Conservation (phyloP, 1,284 basidiomycete genomes). For the Sporisorium scitamineum region DNA sequence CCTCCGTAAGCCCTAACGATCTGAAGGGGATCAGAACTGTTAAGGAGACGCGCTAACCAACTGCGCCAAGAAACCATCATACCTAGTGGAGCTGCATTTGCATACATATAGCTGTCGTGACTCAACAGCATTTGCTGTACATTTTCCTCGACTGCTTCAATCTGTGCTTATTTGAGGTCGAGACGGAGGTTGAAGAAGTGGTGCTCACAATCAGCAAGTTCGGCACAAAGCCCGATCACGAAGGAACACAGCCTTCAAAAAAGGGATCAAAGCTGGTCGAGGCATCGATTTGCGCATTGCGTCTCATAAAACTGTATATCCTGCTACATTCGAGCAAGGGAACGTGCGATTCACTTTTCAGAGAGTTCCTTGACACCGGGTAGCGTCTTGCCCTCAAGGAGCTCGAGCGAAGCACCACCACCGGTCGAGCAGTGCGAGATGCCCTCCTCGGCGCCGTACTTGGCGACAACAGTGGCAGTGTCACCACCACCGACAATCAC, state of each 20-base stretch:
- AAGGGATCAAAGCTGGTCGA: background rate
- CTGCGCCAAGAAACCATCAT: constrained; percentile 51
- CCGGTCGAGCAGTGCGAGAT: constrained; percentile 97
- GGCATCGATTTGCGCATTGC: constrained; percentile 1
- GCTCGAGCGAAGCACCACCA: constrained; percentile 85
- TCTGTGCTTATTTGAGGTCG: too few species aligned
- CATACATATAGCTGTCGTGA: background rate
- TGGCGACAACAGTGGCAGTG: constrained; percentile 70
- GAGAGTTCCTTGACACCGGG: constrained; percentile 60
- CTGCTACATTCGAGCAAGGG: constrained; percentile 7
- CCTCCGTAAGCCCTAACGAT: constrained; percentile 56
- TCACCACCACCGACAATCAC: constrained; percentile 80
- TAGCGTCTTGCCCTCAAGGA: constrained; percentile 78
- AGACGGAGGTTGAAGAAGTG: too few species aligned
- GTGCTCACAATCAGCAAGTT: background rate
- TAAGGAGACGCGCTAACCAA: constrained; percentile 61
- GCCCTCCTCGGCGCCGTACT: constrained; percentile 81
- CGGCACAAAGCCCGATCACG: background rate
- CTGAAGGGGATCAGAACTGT: constrained; percentile 44
- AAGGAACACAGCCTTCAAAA: background rate
- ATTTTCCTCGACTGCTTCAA: background rate
- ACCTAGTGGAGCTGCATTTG: background rate
- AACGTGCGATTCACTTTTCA: constrained; percentile 47
- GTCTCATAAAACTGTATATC: background rate
- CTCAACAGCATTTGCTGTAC: background rate